A percentile compares a stretch with the other conserved stretches of the same genome.
These are phyloP conservation scores for Colletotrichum viniferum DNA, from an alignment of 2,329 filamentous ascomycete genomes.

Conservation along the genomic window DNA sequence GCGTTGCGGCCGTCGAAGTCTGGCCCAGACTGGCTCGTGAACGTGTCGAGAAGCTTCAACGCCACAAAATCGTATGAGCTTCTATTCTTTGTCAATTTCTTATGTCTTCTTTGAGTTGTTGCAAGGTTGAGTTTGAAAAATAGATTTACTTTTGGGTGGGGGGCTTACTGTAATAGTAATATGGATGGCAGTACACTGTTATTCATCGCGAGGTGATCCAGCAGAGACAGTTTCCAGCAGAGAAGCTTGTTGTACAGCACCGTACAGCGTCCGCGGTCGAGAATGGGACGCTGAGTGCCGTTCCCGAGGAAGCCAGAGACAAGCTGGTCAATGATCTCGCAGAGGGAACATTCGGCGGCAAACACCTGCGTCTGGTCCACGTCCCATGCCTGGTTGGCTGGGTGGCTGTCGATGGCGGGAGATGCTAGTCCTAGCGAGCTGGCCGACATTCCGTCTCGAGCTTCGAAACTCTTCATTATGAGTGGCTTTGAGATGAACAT, in stretches of 20 bases:
- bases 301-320: not conserved
- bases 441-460: too few species aligned
- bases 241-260: conserved; percentile 1
- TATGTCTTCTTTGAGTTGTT: too few species aligned
- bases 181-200: not conserved
- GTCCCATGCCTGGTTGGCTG: not conserved
- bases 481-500: not conserved
- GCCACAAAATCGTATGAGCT: not conserved
- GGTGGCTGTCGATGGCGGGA: not conserved
- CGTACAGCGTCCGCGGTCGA: not conserved
- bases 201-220: not conserved
- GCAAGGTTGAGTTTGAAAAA: too few species aligned
- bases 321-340: not conserved
- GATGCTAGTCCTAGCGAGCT: not conserved
- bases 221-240: not conserved
- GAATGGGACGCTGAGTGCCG: not conserved
- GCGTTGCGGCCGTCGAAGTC: conserved; percentile 41
- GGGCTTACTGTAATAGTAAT: not conserved
- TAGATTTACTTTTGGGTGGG: too few species aligned
- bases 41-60: not conserved
- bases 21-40: not conserved
- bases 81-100: not conserved
- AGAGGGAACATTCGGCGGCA: not conserved
- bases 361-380: not conserved
- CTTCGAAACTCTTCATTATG: not conserved